A percentile compares a stretch with the other conserved stretches of the same genome.
Evolutionary conservation across 169 alveolate species (phyloP).

Genomic region (Plasmodium fragile): DNA sequence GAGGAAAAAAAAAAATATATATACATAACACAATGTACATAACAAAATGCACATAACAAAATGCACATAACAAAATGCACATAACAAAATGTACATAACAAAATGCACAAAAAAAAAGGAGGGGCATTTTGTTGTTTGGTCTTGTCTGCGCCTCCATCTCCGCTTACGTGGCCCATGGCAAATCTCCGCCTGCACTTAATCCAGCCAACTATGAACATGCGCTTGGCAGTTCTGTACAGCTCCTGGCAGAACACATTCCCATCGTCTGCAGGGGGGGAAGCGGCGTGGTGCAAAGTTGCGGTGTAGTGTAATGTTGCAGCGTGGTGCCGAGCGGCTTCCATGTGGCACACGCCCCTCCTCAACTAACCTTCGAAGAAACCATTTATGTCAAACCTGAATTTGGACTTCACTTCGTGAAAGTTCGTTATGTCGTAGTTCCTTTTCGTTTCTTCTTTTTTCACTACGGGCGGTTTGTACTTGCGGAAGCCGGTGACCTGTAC

Average conservation of each 20-base stretch:
- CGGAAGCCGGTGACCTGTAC: constrained; percentile 74
- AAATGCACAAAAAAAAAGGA: background rate
- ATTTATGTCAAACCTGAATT: constrained; percentile 49
- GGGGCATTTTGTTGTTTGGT: background rate
- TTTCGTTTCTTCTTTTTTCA: constrained; percentile 47
- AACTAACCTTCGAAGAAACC: constrained; percentile 53
- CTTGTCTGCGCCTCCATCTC: background rate
- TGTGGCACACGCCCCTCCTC: background rate
- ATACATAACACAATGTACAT: too few relatives aligned
- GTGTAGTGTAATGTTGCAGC: background rate
- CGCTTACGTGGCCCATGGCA: constrained; percentile 72
- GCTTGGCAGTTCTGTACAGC: constrained; percentile 48
- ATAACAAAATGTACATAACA: background rate
- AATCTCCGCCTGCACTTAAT: constrained; percentile 52
- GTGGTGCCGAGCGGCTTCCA: background rate
- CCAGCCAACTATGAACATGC: constrained; percentile 69
- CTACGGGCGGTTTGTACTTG: constrained; percentile 34
- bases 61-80: too few relatives aligned
- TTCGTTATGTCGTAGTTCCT: constrained; percentile 56
- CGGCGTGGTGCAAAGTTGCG: background rate
- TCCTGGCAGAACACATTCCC: constrained; percentile 64
- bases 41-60: background rate
- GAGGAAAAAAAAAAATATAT: background rate
- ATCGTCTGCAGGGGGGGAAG: constrained; percentile 6
- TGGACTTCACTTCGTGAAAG: constrained; percentile 64